phyloP scores from a whole-genome alignment of 192 early-diverging fungal species.

The Coemansia sp. region DNA sequence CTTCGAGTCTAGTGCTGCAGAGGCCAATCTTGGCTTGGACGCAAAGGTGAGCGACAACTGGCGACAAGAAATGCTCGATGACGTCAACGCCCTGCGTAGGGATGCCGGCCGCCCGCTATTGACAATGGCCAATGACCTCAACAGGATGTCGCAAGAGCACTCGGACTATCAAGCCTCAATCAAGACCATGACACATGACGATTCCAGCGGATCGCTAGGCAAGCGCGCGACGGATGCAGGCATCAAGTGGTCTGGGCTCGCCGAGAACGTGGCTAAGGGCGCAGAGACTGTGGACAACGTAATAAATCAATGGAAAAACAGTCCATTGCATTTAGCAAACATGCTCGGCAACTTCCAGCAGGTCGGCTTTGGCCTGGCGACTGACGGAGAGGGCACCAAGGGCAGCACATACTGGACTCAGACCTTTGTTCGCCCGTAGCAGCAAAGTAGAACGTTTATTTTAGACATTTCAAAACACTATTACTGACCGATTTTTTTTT shows the following conservation, averaged over 20 bases:
- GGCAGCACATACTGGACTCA: constrained; percentile 35
- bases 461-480: too few relatives aligned
- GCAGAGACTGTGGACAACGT: constrained; percentile 3
- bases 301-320: constrained; percentile 26
- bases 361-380: constrained; percentile 16
- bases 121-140: background rate
- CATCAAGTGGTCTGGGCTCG: constrained; percentile 9
- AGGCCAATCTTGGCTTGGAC: background rate
- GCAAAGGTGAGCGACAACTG: constrained; percentile 2
- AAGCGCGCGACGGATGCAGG: constrained; percentile 1
- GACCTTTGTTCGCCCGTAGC: constrained; percentile 13
- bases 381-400: background rate
- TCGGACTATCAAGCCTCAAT: constrained; percentile 14
- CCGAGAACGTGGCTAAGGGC: constrained; percentile 27
- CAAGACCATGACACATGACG: constrained; percentile 26
- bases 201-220: constrained; percentile 6
- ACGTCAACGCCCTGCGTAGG: constrained; percentile 8
- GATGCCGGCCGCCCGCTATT: background rate
- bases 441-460: too few relatives aligned
- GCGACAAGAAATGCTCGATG: constrained; percentile 10
- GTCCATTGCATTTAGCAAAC: constrained; percentile 21
- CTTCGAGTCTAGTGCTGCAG: background rate
- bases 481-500: background rate
- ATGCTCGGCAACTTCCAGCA: constrained; percentile 21
- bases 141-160: constrained; percentile 14